These are phyloP conservation scores for Aspergillus conjunctus DNA, from an alignment of 495 filamentous ascomycete genomes.

Conservation along the genomic window DNA sequence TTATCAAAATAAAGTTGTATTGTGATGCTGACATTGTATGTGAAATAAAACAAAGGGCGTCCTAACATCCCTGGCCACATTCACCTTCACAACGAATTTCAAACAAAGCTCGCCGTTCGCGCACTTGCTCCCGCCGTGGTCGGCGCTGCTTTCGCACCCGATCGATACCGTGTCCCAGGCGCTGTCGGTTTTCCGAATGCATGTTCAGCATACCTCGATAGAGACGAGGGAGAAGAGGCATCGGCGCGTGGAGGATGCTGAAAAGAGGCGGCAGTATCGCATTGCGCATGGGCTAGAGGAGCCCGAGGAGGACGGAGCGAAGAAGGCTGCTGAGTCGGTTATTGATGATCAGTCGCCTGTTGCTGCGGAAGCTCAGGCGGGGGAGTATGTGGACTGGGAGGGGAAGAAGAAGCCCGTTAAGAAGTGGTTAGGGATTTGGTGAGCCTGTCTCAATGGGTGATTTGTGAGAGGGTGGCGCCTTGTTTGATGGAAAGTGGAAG, in stretches of 20 bases:
- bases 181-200: conserved; percentile 68
- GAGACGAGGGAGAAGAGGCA: conserved; percentile 66
- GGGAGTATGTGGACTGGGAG: conserved; percentile 44
- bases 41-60: conserved; percentile 56
- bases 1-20: neutral
- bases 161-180: conserved; percentile 58
- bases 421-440: conserved; percentile 68
- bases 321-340: conserved; percentile 22
- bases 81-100: conserved; percentile 72
- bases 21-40: too few species aligned
- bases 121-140: conserved; percentile 67
- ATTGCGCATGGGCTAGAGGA: conserved; percentile 79
- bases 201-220: conserved; percentile 63
- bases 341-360: conserved; percentile 39
- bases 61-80: conserved; percentile 65
- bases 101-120: conserved; percentile 67
- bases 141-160: conserved; percentile 62
- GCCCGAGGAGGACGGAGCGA: conserved; percentile 24
- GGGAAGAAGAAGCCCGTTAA: conserved; percentile 55
- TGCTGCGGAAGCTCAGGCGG: conserved; percentile 27
- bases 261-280: conserved; percentile 76
- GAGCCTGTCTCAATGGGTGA: neutral
- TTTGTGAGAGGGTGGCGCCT: conserved; percentile 1
- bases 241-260: conserved; percentile 71
- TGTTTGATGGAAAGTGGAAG: neutral